Conservation (phyloP, 306 rosid genomes). For the Vigna mungo region DNA sequence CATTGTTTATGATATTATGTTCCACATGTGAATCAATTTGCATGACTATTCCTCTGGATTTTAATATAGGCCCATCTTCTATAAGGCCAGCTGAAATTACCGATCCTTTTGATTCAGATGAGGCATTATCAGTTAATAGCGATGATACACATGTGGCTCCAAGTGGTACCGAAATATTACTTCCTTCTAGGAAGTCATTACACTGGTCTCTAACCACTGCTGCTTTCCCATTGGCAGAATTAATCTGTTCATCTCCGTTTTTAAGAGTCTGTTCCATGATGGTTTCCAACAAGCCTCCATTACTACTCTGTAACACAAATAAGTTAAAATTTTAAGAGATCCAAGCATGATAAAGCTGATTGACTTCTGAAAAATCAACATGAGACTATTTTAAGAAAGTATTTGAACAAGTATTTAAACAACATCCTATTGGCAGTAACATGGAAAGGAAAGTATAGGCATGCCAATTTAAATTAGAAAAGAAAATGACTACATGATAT, state of each 20-base stretch:
- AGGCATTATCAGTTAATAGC: slow-evolving; percentile 22
- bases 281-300: slow-evolving; percentile 42
- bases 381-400: slow-evolving; percentile 1
- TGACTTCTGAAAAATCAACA: slow-evolving; percentile 19
- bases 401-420: slow-evolving; percentile 33
- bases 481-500: slow-evolving; percentile 22
- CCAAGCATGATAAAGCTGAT: slow-evolving; percentile 35
- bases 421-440: not conserved
- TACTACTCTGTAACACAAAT: slow-evolving; percentile 51
- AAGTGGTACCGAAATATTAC: slow-evolving; percentile 41
- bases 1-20: slow-evolving; percentile 46
- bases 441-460: slow-evolving; percentile 19
- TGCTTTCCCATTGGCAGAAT: slow-evolving; percentile 39
- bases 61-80: slow-evolving; percentile 42
- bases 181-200: slow-evolving; percentile 46
- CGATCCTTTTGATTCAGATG: slow-evolving; percentile 33
- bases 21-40: slow-evolving; percentile 54
- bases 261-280: slow-evolving; percentile 42
- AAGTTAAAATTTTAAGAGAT: slow-evolving; percentile 37
- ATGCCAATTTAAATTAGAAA: slow-evolving; percentile 26
- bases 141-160: slow-evolving; percentile 38
- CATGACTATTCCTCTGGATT: slow-evolving; percentile 40
- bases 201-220: slow-evolving; percentile 38
- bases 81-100: slow-evolving; percentile 34
- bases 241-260: slow-evolving; percentile 43